Evolutionary conservation across 129 eudicot species (phyloP), one percentile per base, ranked within the genome.

Genomic region (Escallonia herrerae): DNA sequence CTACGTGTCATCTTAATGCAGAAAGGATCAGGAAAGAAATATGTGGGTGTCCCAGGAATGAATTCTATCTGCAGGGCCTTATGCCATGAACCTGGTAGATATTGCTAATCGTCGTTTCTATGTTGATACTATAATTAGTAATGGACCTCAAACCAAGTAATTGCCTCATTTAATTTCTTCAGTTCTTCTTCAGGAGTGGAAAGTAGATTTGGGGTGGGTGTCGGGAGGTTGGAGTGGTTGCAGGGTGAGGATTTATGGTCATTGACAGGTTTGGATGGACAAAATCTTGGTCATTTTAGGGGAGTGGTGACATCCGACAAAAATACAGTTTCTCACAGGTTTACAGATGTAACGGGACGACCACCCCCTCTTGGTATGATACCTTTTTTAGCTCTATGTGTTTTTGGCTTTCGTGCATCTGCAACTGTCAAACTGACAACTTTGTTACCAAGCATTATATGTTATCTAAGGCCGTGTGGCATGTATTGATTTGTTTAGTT

Each of bases 21-120:
- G 96, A 86, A 83, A 64, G 90, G 78, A 77, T 76, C 70, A 77
- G 72, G 66, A 78, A 86, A 80, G 86, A 93, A 81, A 77, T 93
- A 79, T 78, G 93, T 89, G 51, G 99, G 97, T 53, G 56, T 89
- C 52, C 97, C 99, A 6, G 96, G 96, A 62, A 94, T 94, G 99
- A 94, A 94, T 78, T 89, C 99, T 51, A 83, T 94, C 62, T 89
- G 99, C 83, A 84, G 65, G 81, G 87, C 90, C 50, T 82, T 94
- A 67, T 80, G 86, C 84, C 61, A 65, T 4, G 99, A 89, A 64
- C 82, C 93, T 71, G 99, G 97, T 84, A 74, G 44, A 59, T 33
- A 44, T 43, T 40, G 40, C 8, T 39, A 48, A 40, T 10, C 72
- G 41, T 33, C 22, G 47, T 62, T 66, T 58, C 11, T 37, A 15